These are phyloP conservation scores for Solanum ossicruentum DNA, from an alignment of 257 asterid species.

Conservation along the genomic window DNA sequence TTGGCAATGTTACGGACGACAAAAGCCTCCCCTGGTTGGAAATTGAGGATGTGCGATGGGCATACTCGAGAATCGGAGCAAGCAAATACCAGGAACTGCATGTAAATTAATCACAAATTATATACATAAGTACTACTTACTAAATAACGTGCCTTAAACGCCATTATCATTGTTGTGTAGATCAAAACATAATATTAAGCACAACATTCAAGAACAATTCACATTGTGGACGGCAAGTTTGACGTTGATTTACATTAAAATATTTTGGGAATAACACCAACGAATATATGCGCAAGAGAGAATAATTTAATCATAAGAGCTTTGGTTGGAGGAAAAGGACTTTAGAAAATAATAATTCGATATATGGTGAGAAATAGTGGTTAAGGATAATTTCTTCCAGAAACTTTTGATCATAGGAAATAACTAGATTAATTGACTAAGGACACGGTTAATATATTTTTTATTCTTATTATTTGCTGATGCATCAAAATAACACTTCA, in stretches of 20 bases:
- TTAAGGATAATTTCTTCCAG: not conserved
- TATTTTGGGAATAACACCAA: not conserved
- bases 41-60: constrained; percentile 35
- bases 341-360: not conserved
- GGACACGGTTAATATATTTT: not conserved
- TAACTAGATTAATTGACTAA: not conserved
- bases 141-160: not conserved
- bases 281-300: not conserved
- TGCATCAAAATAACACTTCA: not conserved
- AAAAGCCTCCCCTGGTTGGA: constrained; percentile 43
- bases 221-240: not conserved
- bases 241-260: not conserved
- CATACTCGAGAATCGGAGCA: constrained; percentile 42
- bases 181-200: not conserved
- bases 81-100: constrained; percentile 38
- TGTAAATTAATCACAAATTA: not conserved
- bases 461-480: not conserved
- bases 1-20: constrained; percentile 37
- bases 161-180: not conserved
- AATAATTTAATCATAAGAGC: not conserved
- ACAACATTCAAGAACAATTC: not conserved
- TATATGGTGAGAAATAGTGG: not conserved
- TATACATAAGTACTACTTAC: not conserved
- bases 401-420: not conserved
- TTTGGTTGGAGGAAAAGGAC: not conserved